A percentile compares a stretch with the other conserved stretches of the same genome.
Conservation (phyloP, 805 yeast genomes). For the Metschnikowia proteae region DNA sequence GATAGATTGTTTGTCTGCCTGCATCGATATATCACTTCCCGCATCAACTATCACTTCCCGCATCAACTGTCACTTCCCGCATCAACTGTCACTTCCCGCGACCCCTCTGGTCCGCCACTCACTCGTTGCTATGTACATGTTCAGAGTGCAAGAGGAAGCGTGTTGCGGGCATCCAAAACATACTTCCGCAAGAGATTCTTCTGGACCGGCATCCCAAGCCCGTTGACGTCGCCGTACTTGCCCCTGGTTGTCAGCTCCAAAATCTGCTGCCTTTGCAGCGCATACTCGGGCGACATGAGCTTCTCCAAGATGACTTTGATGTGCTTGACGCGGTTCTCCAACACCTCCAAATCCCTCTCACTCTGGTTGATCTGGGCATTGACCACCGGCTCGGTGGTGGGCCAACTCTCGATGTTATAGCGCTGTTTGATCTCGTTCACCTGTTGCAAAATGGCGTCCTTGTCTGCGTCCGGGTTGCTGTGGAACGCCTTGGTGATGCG, state of each 20-base stretch:
- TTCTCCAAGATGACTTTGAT: constrained; percentile 41
- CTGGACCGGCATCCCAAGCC: constrained; percentile 27
- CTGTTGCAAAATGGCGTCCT: constrained; percentile 24
- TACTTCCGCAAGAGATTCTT: constrained; percentile 73
- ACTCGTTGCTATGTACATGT: constrained; percentile 5
- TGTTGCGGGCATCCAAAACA: constrained; percentile 35
- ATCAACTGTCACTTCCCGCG: too few relatives aligned
- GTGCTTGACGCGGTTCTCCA: constrained; percentile 26
- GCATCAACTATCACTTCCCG: too few relatives aligned
- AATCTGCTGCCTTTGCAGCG: constrained; percentile 21
- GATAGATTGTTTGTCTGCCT: too few relatives aligned
- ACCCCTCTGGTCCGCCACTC: not conserved
- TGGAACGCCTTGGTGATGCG: constrained; percentile 25
- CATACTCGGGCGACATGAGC: constrained; percentile 29
- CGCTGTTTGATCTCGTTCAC: constrained; percentile 36
- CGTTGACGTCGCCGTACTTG: constrained; percentile 32
- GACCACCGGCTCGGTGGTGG: constrained; percentile 38
- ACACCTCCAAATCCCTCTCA: constrained; percentile 25
- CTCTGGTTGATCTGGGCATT: constrained; percentile 28
- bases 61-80: too few relatives aligned
- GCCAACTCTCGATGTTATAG: constrained; percentile 40
- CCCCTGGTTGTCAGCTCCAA: constrained; percentile 21
- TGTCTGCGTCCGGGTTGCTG: constrained; percentile 22
- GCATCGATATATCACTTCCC: too few relatives aligned
- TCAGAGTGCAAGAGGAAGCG: constrained; percentile 8